A percentile compares a stretch with the other conserved stretches of the same genome.
Conservation (phyloP, 495 filamentous ascomycete genomes). For the Xylaria acuta region DNA sequence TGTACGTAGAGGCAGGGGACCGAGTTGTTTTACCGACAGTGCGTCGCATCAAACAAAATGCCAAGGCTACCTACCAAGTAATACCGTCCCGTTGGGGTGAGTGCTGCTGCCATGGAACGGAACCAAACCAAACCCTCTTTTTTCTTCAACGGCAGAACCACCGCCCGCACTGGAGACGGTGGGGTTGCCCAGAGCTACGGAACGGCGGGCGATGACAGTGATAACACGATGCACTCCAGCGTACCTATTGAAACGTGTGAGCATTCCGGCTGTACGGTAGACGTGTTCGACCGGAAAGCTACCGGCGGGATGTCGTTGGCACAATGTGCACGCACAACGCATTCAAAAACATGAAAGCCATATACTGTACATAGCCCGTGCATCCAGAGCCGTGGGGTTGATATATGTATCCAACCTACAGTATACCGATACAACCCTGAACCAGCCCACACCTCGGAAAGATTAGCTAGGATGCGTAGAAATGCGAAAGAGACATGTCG, state of each 20-base stretch:
- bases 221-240: constrained; percentile 11
- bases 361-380: not conserved
- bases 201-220: constrained; percentile 20
- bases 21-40: constrained; percentile 16
- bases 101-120: not conserved
- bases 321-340: not conserved
- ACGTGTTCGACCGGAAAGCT: constrained; percentile 5
- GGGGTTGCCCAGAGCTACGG: constrained; percentile 21
- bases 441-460: not conserved
- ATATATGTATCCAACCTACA: not conserved
- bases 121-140: not conserved
- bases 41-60: constrained; percentile 2
- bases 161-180: not conserved
- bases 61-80: constrained; percentile 17
- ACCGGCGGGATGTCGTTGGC: not conserved
- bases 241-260: not conserved
- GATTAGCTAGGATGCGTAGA: not conserved
- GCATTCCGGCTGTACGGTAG: not conserved
- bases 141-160: not conserved
- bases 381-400: not conserved
- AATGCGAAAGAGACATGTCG: not conserved
- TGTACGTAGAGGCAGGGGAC: not conserved
- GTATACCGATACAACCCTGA: not conserved
- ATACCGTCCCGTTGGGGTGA: constrained; percentile 25
- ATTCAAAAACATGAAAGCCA: not conserved